Evolutionary conservation across 2,329 filamentous ascomycete species (phyloP).

Genomic region (Alternaria conjuncta): DNA sequence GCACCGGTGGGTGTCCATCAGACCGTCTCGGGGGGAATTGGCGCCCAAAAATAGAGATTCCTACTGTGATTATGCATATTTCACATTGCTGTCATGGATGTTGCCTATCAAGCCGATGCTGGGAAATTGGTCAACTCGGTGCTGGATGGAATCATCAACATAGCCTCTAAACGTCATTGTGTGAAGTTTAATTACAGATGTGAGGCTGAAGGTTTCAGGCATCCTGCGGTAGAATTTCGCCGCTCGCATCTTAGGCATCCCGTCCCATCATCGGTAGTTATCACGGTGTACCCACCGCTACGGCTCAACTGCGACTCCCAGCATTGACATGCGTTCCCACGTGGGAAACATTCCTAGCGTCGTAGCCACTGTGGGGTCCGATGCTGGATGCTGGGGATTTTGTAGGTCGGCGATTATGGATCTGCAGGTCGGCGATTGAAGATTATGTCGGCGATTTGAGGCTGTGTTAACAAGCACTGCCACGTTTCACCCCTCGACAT

Average conservation of each 20-base stretch:
- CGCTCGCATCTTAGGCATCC: not conserved
- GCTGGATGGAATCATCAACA: not conserved
- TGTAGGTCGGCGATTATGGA: not conserved
- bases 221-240: not conserved
- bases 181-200: not conserved
- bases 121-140: not conserved
- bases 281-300: not conserved
- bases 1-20: not conserved
- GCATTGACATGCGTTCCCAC: not conserved
- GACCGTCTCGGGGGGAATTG: not conserved
- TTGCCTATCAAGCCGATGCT: not conserved
- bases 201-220: conserved; percentile 7
- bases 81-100: not conserved
- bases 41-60: not conserved
- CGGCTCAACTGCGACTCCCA: not conserved
- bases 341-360: not conserved
- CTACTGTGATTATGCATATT: not conserved
- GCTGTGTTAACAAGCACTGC: conserved; percentile 7
- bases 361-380: not conserved
- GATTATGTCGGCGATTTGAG: conserved; percentile 5
- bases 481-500: not conserved
- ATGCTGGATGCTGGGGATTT: not conserved
- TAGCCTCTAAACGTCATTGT: not conserved
- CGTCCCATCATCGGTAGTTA: not conserved
- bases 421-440: not conserved